Evolutionary conservation across 1,139 yeast species (phyloP).

Genomic region (Hanseniaspora sp.): DNA sequence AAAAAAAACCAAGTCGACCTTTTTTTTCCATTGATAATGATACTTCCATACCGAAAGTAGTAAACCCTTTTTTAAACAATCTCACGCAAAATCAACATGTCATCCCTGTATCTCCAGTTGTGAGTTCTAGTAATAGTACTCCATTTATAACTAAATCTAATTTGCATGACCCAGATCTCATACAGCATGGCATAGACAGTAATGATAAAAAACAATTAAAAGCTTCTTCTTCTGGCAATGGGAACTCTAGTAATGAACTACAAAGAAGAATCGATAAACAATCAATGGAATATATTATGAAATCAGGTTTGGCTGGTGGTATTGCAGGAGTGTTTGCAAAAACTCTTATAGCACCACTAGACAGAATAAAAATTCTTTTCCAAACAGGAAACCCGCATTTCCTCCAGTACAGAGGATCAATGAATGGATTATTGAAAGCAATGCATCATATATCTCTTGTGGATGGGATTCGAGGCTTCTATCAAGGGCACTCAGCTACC

Average conservation of each 20-base stretch:
- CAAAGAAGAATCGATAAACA: slow-evolving; percentile 41
- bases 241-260: not conserved
- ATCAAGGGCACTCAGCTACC: slow-evolving; percentile 93
- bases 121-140: not conserved
- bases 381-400: slow-evolving; percentile 93
- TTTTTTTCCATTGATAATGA: not conserved
- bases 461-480: slow-evolving; percentile 76
- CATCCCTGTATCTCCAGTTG: not conserved
- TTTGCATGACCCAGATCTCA: slow-evolving; percentile 13
- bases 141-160: slow-evolving; percentile 8
- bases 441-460: slow-evolving; percentile 50
- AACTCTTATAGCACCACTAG: slow-evolving; percentile 89
- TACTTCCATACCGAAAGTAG: not conserved
- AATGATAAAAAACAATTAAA: slow-evolving; percentile 3
- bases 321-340: slow-evolving; percentile 92
- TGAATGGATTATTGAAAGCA: slow-evolving; percentile 65
- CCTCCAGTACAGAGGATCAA: slow-evolving; percentile 65
- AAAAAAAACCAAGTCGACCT: not conserved
- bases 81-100: not conserved
- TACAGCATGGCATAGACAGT: slow-evolving; percentile 14
- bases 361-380: slow-evolving; percentile 83
- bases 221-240: not conserved
- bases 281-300: slow-evolving; percentile 62
- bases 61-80: slow-evolving; percentile 2
- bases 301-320: slow-evolving; percentile 92